Conservation (phyloP, 148 eudicot genomes). For the Salicornia ramosissima region DNA sequence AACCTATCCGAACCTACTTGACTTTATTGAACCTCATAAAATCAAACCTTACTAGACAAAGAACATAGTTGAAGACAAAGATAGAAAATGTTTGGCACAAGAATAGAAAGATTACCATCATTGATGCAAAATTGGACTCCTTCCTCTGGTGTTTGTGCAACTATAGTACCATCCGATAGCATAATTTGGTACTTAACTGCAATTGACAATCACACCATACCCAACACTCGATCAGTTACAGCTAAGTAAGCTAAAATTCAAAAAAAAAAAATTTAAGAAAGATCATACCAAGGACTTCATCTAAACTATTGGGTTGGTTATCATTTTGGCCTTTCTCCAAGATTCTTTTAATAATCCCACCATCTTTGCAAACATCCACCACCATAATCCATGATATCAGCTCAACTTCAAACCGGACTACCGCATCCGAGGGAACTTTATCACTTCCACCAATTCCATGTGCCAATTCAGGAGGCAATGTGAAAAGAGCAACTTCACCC, state of each 20-base stretch:
- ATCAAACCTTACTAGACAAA: no score
- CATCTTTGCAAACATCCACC: slow-evolving; percentile 62
- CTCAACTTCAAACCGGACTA: slow-evolving; percentile 50
- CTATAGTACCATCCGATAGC: slow-evolving; percentile 38
- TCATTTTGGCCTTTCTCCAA: slow-evolving; percentile 42
- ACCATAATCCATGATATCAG: slow-evolving; percentile 57
- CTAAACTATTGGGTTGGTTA: slow-evolving; percentile 57
- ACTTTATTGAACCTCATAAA: no score
- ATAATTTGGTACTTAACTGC: slow-evolving; percentile 49
- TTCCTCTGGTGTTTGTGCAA: slow-evolving; percentile 41
- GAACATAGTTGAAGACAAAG: background rate
- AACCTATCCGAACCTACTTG: no score
- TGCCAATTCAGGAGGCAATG: slow-evolving; percentile 42
- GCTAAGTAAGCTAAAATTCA: background rate
- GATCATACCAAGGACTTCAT: slow-evolving; percentile 61
- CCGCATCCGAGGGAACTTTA: slow-evolving; percentile 36
- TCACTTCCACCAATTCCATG: slow-evolving; percentile 30
- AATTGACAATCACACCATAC: background rate
- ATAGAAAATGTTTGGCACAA: background rate
- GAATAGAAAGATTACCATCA: slow-evolving; percentile 37
- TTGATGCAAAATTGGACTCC: slow-evolving; percentile 49
- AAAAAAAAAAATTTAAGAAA: background rate
- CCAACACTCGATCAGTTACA: background rate
- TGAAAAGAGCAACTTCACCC: slow-evolving; percentile 59
- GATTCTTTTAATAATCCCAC: slow-evolving; percentile 57